Conservation (phyloP, 1,284 basidiomycete species). For the Pseudomicrostroma phylloplanum region DNA sequence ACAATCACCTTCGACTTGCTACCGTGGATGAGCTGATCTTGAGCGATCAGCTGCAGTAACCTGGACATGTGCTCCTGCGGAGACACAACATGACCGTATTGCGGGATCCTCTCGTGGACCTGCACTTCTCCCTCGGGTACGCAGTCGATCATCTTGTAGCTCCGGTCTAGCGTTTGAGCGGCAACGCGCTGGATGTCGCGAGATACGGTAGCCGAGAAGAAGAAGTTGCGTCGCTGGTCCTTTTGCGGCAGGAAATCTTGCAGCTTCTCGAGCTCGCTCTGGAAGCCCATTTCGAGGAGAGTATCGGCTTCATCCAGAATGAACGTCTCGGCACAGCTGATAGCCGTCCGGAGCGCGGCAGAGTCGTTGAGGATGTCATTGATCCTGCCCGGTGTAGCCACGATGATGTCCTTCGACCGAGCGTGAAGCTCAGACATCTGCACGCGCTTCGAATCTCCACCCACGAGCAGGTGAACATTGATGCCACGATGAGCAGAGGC, state of each 20-base stretch:
- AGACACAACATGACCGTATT: conserved; percentile 72
- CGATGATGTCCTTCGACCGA: conserved; percentile 73
- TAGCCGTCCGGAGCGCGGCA: conserved; percentile 30
- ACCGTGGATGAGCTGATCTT: conserved; percentile 77
- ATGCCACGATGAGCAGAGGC: conserved; percentile 56
- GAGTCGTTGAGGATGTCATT: conserved; percentile 64
- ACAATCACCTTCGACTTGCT: conserved; percentile 72
- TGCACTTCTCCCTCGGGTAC: conserved; percentile 60
- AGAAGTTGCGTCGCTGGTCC: conserved; percentile 75
- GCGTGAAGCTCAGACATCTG: conserved; percentile 67
- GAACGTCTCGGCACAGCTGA: conserved; percentile 60
- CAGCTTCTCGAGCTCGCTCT: conserved; percentile 77
- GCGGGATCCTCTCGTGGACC: conserved; percentile 71
- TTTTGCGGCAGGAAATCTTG: conserved; percentile 62
- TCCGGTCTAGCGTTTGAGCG: conserved; percentile 58
- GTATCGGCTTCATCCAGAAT: conserved; percentile 93
- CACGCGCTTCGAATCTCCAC: conserved; percentile 64
- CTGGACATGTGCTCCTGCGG: conserved; percentile 71
- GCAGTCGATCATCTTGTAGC: conserved; percentile 61
- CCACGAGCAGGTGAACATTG: conserved; percentile 71
- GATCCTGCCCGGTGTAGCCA: conserved; percentile 85
- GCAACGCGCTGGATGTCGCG: conserved; percentile 55
- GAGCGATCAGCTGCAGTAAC: conserved; percentile 71
- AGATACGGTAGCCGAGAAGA: conserved; percentile 81
- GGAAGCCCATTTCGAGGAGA: conserved; percentile 92